Base-by-base conservation (phyloP, 2,329 filamentous ascomycete genomes). In the Pseudopyricularia cyperi region DNA sequence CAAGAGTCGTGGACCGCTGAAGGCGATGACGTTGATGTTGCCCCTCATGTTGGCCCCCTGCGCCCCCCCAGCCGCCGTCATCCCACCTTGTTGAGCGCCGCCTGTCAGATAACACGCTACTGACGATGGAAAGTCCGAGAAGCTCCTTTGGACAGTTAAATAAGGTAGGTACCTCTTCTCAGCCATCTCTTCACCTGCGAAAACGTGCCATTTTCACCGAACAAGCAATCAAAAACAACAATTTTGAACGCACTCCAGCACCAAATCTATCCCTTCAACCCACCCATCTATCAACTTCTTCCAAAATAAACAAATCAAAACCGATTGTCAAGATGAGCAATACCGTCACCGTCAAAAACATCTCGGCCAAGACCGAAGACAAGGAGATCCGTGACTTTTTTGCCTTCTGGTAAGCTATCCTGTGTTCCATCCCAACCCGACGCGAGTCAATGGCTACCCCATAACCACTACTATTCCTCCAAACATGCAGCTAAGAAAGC, bases 311-410 rank as follows among this genome's bases (percentile, higher is more conserved):
- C 47, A 17, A 35, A 12, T 28, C 37, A 47, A 7, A n/a, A 19
- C 42, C 14, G 12, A 9, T 57, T 59, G 58, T 53, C 57, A 35
- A 49, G 35, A 49, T 52, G 53, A 51, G 11, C 39, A 59, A 52
- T 54, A 57, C 57, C 24, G 53, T 60, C 57, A 74, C 90, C 72
- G 90, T 97, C 63, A 86, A 87, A 72, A 90, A 93, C 73, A 95
- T 98, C 71, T 82, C 87, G 60, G 66, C 75, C 56, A 71, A 83
- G 66, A 96, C 91, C 53, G 82, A 79, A 59, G 89, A 98, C 70
- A 85, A 90, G 71, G 89, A 97, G 71, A 83, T 98, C 62, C 82
- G 82, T 64, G 90, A 95, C 66, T 98, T 98, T 77, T 98, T 98
- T 77, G 93, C 86, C 75, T 97, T 97, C 71, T 85, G 81, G 88